These are phyloP conservation scores for Cicer bijugum DNA, from an alignment of 306 rosid species.

Conservation along the genomic window DNA sequence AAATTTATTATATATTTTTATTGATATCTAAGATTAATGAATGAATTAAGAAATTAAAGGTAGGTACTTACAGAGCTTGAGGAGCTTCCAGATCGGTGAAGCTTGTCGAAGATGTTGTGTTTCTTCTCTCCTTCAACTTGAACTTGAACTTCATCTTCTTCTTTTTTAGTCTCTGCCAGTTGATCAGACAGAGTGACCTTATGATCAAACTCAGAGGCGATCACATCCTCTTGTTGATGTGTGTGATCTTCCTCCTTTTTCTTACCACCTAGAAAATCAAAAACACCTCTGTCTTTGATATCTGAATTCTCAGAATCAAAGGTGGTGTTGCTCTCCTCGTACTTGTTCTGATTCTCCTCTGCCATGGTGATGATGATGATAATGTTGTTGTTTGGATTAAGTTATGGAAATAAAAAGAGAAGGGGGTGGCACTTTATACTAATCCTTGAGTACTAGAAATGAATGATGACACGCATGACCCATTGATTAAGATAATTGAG, in stretches of 20 bases:
- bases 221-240: conserved; percentile 48
- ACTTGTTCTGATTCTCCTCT: conserved; percentile 61
- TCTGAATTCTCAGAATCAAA: conserved; percentile 43
- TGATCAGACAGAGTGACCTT: conserved; percentile 51
- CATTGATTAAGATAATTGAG: conserved; percentile 26
- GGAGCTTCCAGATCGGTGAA: conserved; percentile 53
- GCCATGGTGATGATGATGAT: conserved; percentile 56
- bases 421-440: no score
- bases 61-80: conserved; percentile 59
- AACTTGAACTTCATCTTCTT: background rate
- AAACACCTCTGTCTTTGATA: conserved; percentile 70
- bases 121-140: conserved; percentile 52
- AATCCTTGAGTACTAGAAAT: no score
- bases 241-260: conserved; percentile 54
- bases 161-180: background rate
- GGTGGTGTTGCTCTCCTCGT: conserved; percentile 46
- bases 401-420: no score
- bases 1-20: no score
- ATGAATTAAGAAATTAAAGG: no score
- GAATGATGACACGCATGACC: conserved; percentile 43
- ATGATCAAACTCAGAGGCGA: conserved; percentile 46
- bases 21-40: no score
- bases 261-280: conserved; percentile 69
- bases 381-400: no score
- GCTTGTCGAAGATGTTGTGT: conserved; percentile 50